Base-by-base conservation (phyloP, 192 early-diverging fungal species). In the Ambispora gerdemannii region DNA sequence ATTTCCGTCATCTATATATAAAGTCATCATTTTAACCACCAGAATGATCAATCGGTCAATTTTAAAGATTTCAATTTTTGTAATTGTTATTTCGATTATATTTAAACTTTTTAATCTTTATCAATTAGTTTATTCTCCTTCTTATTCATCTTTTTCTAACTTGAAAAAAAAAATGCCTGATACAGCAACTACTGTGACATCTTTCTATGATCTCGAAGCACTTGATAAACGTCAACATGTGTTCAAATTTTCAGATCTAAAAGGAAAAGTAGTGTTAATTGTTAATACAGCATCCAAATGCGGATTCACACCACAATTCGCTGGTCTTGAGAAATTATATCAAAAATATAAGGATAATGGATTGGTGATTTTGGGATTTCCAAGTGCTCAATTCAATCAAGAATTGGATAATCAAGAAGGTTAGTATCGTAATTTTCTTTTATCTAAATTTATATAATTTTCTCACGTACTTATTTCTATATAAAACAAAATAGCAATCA, bases 281-380 rank as follows among this genome's bases (percentile, higher is more conserved):
- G 91, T 93, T 75, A 97, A 97, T 77, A 89, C 91, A 15, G 95
- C 93, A 27, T 92, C 90, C 69, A 88, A 93, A 80, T 96, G 95
- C 80, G 92, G 95, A 8, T 92, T 92, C 72, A 92, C 92, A 30
- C 77, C 81, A 4, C 92, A 95, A 77, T 91, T 90, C 79, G 75
- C 78, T 28, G 87, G 83, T 22, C 81, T 93, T 17, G 83, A 91
- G 74, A 74, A 84, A 59, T 75, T 93, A 50, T 82, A 90, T 77
- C 70, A 89, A 53, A 82, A 83, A 63, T 88, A 89, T 71, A 76
- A 82, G 35, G 87, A 86, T 56, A 67, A 83, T 38, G 95, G 93
- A n/a, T 84, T 98, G 58, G 88, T 88, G 30, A 77, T 98, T 47
- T 77, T 98, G 59, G 94, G 93, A 15, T 92, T 91, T 77, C 95